phyloP scores from a whole-genome alignment of 768 basidiomycete genomes.

The Termitomyces sp. region DNA sequence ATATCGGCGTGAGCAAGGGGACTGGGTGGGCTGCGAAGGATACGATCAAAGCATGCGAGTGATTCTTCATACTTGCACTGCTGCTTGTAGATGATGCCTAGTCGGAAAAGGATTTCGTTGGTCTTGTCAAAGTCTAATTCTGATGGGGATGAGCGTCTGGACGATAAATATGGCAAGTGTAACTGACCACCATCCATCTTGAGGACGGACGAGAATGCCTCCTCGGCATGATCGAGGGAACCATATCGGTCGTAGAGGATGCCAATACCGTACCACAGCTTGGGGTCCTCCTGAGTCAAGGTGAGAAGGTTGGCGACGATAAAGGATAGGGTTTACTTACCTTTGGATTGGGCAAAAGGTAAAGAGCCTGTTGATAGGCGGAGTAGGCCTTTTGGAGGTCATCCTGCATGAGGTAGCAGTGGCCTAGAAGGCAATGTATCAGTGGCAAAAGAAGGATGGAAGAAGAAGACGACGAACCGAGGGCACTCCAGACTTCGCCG shows the following conservation, averaged over 20 bases:
- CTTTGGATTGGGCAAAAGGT: constrained; percentile 93
- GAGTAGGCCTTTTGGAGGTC: constrained; percentile 98
- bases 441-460: constrained; percentile 13
- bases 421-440: constrained; percentile 48
- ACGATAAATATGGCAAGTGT: constrained; percentile 15
- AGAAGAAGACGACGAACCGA: constrained; percentile 51
- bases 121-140: constrained; percentile 93
- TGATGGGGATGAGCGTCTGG: constrained; percentile 25
- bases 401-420: constrained; percentile 99
- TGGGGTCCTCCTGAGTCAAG: constrained; percentile 77
- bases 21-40: constrained; percentile 91
- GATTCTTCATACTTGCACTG: constrained; percentile 91
- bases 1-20: constrained; percentile 97
- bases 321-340: constrained; percentile 39
- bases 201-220: constrained; percentile 94
- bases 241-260: constrained; percentile 99
- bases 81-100: constrained; percentile 99
- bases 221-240: constrained; percentile 97
- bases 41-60: constrained; percentile 92
- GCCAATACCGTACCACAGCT: constrained; percentile 99
- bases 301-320: constrained; percentile 11
- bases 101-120: constrained; percentile 96
- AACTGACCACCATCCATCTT: constrained; percentile 91
- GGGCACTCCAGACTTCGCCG: constrained; percentile 97
- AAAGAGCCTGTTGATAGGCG: constrained; percentile 97